These are phyloP conservation scores for Pichia inconspicua DNA, from an alignment of 1,139 yeast species.

Conservation along the genomic window DNA sequence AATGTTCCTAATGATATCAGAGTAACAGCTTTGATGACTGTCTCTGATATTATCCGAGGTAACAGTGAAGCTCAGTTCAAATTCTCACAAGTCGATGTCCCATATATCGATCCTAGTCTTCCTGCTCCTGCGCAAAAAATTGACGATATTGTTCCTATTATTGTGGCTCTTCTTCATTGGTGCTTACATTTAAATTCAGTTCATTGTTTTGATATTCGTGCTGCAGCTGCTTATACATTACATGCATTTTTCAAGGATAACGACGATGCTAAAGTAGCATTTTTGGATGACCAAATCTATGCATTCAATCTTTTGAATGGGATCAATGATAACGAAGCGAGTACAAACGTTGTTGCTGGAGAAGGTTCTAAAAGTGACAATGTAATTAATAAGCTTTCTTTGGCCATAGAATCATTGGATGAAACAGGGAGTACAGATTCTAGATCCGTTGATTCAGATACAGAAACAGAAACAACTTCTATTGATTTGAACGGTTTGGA, in stretches of 20 bases:
- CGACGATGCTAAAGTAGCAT: constrained; percentile 44
- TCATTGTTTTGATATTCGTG: constrained; percentile 73
- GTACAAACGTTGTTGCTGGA: constrained; percentile 3
- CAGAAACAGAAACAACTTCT: not conserved
- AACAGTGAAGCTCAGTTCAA: constrained; percentile 58
- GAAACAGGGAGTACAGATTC: not conserved
- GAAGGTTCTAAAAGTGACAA: constrained; percentile 1
- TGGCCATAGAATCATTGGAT: not conserved
- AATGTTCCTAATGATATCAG: constrained; percentile 56
- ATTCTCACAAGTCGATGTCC: constrained; percentile 81
- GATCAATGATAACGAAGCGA: constrained; percentile 4
- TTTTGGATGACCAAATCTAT: constrained; percentile 51
- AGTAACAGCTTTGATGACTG: constrained; percentile 59
- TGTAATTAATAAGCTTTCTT: not conserved
- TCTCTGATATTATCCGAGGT: constrained; percentile 67
- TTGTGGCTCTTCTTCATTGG: constrained; percentile 76
- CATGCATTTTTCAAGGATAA: constrained; percentile 65
- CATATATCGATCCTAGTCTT: constrained; percentile 78
- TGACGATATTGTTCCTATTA: constrained; percentile 49
- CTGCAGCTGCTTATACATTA: constrained; percentile 59
- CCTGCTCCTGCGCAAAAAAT: constrained; percentile 32
- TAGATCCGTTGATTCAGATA: not conserved
- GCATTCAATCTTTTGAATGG: constrained; percentile 23
- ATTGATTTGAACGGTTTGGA: constrained; percentile 7
- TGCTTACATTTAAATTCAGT: constrained; percentile 69